Evolutionary conservation across 2,329 filamentous ascomycete species (phyloP), one percentile per base, ranked within the genome.

Genomic region (Penicillium griseofulvum): DNA sequence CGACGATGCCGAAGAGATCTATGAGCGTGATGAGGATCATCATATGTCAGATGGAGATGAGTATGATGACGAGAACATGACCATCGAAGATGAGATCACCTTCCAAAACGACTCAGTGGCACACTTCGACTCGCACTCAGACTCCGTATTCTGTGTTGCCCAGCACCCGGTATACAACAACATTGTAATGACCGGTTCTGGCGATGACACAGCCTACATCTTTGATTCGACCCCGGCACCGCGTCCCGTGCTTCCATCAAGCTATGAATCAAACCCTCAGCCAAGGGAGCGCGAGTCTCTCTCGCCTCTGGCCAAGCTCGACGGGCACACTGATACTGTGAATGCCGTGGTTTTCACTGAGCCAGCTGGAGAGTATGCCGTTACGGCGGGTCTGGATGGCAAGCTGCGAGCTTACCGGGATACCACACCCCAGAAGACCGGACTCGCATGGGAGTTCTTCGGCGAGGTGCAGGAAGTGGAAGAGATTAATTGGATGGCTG

Each of bases 91-190:
- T 49, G 78, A 87, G 72, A 85, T 97, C 39, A 77, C 84, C 39
- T 81, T 97, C 7, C 85, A 94, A 60, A 99, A 97, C 80, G 93
- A 99, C 80, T 95, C 91, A 62, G 81, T 87, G 63, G 93, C 91
- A 57, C 93, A 96, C 79, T 97, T 97, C 70, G 94, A 97, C 78
- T 75, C 78, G 34, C 91, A 97, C 78, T 88, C 86, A 65, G 91
- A 97, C 81, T 92, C 88, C 57, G 89, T 99, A 68, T 99, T 97
- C 79, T 86, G 90, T 75, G 94, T 99, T 71, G 91, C 93, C 17
- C 91, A 96, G 72, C 94, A 99, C 72, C 94, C 94, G 4, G 79
- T 86, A 7, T 82, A 89, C 69, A 85, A 88, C 6, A 81, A 86
- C 19, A 86, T 97, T 57, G 81, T 97, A 57, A 88, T 92, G 4